Base-by-base conservation (phyloP, 1,284 basidiomycete genomes). In the Apiotrichum gracile region DNA sequence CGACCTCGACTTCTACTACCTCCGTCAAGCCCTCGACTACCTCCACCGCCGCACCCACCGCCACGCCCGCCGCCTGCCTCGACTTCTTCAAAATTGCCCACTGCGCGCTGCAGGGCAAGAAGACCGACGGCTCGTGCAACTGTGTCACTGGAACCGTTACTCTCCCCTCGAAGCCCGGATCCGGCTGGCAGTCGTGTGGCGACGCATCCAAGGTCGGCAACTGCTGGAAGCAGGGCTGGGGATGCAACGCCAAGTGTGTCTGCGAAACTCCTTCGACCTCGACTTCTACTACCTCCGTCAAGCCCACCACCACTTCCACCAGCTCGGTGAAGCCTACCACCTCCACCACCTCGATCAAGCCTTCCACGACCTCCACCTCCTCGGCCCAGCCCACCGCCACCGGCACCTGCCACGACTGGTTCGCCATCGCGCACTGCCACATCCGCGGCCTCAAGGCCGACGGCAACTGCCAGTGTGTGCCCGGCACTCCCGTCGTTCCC, bases 221-320 rank as follows among this genome's bases (percentile, higher is more conserved):
- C 16, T 55, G 54, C 46, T 55, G 49, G 45, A 35, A 34, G 44
- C 26, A 31, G 19, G 49, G 49, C 24, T 22, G 26, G 25, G 45
- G 45, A 22, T 46, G 40, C 49, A 41, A 51, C 54, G 37, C 44
- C 21, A 42, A 51, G 49, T 50, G 54, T n/a, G 37, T 24, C 19
- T 45, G 22, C 27, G 27, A 29, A 13, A 29, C 27, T 29, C 27
- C 27, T 29, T 9, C 14, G 29, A 24, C 27, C 16, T 26, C 46
- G 12, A 44, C 49, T 19, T 38, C 37, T 4, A 21, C 37, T 19
- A 21, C 37, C 37, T 38, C 37, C 8, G 19, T 21, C 19, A 6
- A 4, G 4, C 16, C 37, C 16, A 29, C 44, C 29, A n/a, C 13
- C 43, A 26, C 43, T 17, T 4, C 7, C n/a, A 29, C 22, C 27